A percentile compares a stretch with the other conserved stretches of the same genome.
Conservation (phyloP, 2,329 filamentous ascomycete species). For the Pseudofabraea citricarpa region DNA sequence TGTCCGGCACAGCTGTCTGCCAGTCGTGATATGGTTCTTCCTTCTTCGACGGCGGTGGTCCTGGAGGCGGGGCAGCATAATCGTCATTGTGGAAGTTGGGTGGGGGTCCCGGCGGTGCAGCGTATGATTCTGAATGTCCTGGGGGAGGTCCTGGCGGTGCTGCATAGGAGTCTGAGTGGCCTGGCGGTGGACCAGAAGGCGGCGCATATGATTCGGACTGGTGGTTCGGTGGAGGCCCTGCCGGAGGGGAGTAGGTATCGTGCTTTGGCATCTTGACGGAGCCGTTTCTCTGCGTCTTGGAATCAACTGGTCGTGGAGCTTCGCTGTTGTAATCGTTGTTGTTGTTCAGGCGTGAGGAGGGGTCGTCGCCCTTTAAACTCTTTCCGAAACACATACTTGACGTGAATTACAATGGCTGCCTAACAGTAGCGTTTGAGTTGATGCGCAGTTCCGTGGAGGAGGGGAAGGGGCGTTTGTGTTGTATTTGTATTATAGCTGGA, state of each 20-base stretch:
- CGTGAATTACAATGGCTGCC: background rate
- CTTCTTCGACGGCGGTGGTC: conserved; percentile 24
- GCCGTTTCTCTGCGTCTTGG: conserved; percentile 7
- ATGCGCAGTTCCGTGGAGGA: background rate
- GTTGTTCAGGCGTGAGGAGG: conserved; percentile 9
- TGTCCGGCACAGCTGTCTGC: conserved; percentile 67
- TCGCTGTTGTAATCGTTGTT: too few relatives aligned
- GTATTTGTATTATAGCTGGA: too few relatives aligned
- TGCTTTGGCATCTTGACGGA: conserved; percentile 21
- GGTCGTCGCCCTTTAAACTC: conserved; percentile 19
- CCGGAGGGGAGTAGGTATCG: conserved; percentile 28
- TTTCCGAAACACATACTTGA: conserved; percentile 22
- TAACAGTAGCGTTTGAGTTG: background rate
- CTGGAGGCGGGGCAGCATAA: conserved; percentile 33
- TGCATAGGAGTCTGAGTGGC: conserved; percentile 8
- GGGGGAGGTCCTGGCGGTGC: conserved; percentile 19
- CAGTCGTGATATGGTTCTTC: conserved; percentile 55
- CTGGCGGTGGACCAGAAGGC: conserved; percentile 31
- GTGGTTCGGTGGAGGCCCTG: conserved; percentile 11
- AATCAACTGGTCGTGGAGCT: conserved; percentile 17
- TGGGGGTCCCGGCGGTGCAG: conserved; percentile 16
- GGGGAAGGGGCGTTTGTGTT: conserved; percentile 1
- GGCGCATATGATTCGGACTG: conserved; percentile 27
- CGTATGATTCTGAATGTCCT: conserved; percentile 1
- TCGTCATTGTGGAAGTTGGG: conserved; percentile 11